Percentiles rank a stretch among this genome's conserved stretches.
Evolutionary conservation across 345 rosid genomes (phyloP).

Genomic region (Bruguiera sexangula): DNA sequence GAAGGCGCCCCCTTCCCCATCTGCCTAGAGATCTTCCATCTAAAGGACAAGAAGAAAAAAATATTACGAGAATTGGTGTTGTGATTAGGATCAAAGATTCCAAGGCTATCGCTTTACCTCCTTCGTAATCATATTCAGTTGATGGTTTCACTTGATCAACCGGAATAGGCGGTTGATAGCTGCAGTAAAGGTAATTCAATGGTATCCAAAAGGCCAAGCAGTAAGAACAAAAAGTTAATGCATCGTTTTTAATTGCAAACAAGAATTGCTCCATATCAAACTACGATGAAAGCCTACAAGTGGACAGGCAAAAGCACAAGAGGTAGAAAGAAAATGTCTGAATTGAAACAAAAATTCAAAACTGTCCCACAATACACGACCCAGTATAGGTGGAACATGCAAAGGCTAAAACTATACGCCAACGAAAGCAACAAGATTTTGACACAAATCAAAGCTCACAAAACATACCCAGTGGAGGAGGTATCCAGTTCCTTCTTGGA

Average conservation of each 20-base stretch:
- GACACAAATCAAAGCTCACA: neutral
- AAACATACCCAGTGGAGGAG: constrained; percentile 29
- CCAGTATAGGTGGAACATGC: too few relatives aligned
- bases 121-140: constrained; percentile 24
- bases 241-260: too few relatives aligned
- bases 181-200: constrained; percentile 2
- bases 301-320: too few relatives aligned
- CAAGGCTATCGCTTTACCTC: constrained; percentile 18
- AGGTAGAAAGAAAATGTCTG: too few relatives aligned
- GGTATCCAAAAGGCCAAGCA: neutral
- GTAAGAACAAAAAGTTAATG: neutral
- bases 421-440: neutral
- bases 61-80: neutral
- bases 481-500: constrained; percentile 29
- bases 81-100: neutral
- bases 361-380: too few relatives aligned
- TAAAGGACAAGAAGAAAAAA: constrained; percentile 8
- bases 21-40: constrained; percentile 22
- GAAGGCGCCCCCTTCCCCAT: constrained; percentile 13
- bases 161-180: constrained; percentile 37
- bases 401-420: too few relatives aligned
- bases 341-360: too few relatives aligned
- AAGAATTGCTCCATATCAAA: too few relatives aligned
- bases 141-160: constrained; percentile 32
- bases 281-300: too few relatives aligned